A percentile compares a stretch with the other conserved stretches of the same genome.
phyloP scores from a whole-genome alignment of 306 rosid species.

The Cucumis cinereus region DNA sequence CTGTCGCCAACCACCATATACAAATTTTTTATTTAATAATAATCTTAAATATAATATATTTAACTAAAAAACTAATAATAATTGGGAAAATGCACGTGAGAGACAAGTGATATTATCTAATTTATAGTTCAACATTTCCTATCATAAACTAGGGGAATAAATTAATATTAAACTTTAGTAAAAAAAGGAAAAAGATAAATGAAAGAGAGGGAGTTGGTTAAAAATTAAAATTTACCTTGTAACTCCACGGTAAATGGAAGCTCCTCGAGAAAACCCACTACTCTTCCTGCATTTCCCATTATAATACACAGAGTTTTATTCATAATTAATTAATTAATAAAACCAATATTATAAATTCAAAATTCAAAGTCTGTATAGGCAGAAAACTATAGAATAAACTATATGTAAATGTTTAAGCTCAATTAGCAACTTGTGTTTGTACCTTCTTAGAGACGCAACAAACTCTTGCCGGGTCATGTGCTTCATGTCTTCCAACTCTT shows the following conservation, averaged over 20 bases:
- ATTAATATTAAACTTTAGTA: background rate
- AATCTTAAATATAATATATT: background rate
- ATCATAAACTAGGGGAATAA: background rate
- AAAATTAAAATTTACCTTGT: conserved; percentile 44
- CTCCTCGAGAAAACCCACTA: conserved; percentile 93
- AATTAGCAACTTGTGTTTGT: background rate
- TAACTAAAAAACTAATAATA: background rate
- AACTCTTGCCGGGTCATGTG: conserved; percentile 93
- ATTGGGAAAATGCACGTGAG: background rate
- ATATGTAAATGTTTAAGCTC: background rate
- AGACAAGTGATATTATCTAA: background rate
- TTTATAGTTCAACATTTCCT: background rate
- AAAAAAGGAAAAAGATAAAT: background rate
- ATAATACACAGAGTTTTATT: background rate
- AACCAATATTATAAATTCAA: background rate
- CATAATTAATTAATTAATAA: background rate
- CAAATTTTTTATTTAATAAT: background rate
- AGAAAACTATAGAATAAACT: background rate
- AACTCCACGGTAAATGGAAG: conserved; percentile 91
- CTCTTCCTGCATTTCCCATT: conserved; percentile 49
- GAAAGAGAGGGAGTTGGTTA: background rate
- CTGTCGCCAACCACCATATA: conserved; percentile 20
- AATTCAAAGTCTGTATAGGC: background rate
- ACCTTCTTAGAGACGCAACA: conserved; percentile 93
- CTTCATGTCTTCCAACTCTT: conserved; percentile 83